Evolutionary conservation across 1,139 yeast genomes (phyloP), one percentile per base, ranked within the genome.

Genomic region (Debaryomyces fabryi): DNA sequence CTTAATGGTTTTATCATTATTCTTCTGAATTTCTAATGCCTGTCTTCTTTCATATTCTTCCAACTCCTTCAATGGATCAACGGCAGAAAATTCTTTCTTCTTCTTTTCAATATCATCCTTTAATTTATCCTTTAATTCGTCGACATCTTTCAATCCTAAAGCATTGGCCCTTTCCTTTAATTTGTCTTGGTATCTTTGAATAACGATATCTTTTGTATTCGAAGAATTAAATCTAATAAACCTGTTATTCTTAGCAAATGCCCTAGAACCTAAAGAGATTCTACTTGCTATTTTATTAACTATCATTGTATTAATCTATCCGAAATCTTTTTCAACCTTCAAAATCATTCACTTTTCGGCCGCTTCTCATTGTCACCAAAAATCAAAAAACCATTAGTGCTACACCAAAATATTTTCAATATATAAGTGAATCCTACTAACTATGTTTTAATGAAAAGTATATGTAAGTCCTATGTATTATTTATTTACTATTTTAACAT

Each of bases 41-140:
- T 69, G 75, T 46, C 60, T 59, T 44, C 62, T 55, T 59, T 84
- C 86, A 57, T 76, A 79, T 49, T 79, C 82, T 56, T 84, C 86
- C 9, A 88, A 67, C 55, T 85, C 87, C 48, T 80, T 74, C 53
- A 88, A 69, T 0, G 96, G 96, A 61, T 89, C 96, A 13, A 86
- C 69, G 48, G 76, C 78, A 61, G 76, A 78, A 55, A 86, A 69
- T 51, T 82, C 81, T 53, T 72, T 74, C 64, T 83, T 85, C 49
- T 76, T 81, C 35, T 67, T 63, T 36, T 77, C 83, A 41, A 90
- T 81, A 39, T 82, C 78, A 30, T 83, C 87, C 57, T 85, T 83
- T 53, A 87, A 68, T 56, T 79, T 81, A 42, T 72, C 79, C 58
- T 85, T 81, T 55, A 92, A 71, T 51, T 88, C 88, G 9, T 83